Evolutionary conservation across 441 rosid genomes (phyloP).

Genomic region (Hura crepitans): DNA sequence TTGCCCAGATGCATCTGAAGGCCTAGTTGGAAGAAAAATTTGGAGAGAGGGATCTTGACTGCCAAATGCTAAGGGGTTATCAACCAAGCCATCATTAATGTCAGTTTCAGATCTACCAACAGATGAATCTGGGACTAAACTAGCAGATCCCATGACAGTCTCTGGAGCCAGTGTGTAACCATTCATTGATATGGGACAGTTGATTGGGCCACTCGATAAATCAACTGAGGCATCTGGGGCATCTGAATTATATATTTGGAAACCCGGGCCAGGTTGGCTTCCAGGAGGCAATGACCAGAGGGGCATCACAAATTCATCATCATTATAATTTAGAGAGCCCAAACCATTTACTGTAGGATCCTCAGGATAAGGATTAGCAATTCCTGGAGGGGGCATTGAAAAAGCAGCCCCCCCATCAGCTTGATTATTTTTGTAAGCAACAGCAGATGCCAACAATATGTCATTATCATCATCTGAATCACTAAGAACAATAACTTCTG

Average conservation of each 20-base stretch:
- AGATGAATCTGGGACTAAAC: conserved; percentile 52
- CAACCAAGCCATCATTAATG: conserved; percentile 66
- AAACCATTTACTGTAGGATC: conserved; percentile 53
- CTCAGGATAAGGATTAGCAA: conserved; percentile 53
- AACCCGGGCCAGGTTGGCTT: conserved; percentile 59
- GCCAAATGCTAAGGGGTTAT: conserved; percentile 74
- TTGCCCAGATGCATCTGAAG: conserved; percentile 56
- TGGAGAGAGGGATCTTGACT: conserved; percentile 90
- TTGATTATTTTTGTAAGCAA: conserved; percentile 47
- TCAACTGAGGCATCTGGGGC: conserved; percentile 57
- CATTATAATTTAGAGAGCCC: conserved; percentile 54
- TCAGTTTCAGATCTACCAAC: conserved; percentile 49
- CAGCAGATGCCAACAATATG: conserved; percentile 45
- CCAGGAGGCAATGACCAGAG: conserved; percentile 70
- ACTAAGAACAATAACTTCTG: conserved; percentile 80
- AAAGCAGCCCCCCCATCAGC: conserved; percentile 55
- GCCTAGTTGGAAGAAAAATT: conserved; percentile 85
- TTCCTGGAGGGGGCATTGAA: conserved; percentile 52
- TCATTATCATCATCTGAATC: conserved; percentile 94
- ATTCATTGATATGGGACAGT: conserved; percentile 54
- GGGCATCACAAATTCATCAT: conserved; percentile 65
- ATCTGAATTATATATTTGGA: conserved; percentile 72
- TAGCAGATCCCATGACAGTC: conserved; percentile 41
- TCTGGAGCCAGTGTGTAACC: conserved; percentile 64
- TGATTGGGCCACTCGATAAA: conserved; percentile 52